A percentile compares a stretch with the other conserved stretches of the same genome.
These are phyloP conservation scores for Ligustrum vulgare DNA, from an alignment of 257 asterid species.

Conservation along the genomic window DNA sequence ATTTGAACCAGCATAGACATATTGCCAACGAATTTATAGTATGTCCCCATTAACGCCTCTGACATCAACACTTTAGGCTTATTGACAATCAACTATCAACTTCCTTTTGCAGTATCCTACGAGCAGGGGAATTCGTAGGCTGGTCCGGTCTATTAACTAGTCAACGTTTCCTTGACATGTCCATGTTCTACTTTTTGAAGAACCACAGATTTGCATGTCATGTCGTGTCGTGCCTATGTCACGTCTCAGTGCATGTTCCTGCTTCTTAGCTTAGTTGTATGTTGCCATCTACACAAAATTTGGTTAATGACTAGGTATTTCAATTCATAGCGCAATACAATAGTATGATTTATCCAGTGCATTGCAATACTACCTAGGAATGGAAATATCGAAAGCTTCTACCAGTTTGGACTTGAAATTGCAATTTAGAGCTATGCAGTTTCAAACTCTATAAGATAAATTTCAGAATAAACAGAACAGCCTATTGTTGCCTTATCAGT, in stretches of 20 bases:
- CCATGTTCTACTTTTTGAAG: neutral
- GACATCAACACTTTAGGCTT: too few relatives aligned
- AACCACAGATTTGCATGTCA: neutral
- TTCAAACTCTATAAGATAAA: neutral
- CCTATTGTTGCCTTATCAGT: neutral
- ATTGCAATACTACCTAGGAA: neutral
- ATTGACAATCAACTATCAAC: too few relatives aligned
- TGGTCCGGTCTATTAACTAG: too few relatives aligned
- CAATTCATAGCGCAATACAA: neutral
- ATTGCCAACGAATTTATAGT: too few relatives aligned
- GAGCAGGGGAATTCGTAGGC: too few relatives aligned
- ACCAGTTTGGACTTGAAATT: neutral
- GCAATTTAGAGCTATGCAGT: neutral
- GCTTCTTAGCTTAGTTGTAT: neutral
- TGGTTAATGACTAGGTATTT: neutral
- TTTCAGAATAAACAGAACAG: neutral
- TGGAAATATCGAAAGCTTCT: neutral
- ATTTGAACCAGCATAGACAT: too few relatives aligned
- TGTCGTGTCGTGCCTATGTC: neutral
- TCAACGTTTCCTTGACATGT: neutral
- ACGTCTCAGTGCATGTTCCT: neutral
- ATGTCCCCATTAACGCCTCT: too few relatives aligned
- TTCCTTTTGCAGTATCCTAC: too few relatives aligned
- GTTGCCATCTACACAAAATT: neutral
- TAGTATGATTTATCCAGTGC: neutral